phyloP scores from a whole-genome alignment of 75 land plant species.

The Pseudotsuga menziesii region DNA sequence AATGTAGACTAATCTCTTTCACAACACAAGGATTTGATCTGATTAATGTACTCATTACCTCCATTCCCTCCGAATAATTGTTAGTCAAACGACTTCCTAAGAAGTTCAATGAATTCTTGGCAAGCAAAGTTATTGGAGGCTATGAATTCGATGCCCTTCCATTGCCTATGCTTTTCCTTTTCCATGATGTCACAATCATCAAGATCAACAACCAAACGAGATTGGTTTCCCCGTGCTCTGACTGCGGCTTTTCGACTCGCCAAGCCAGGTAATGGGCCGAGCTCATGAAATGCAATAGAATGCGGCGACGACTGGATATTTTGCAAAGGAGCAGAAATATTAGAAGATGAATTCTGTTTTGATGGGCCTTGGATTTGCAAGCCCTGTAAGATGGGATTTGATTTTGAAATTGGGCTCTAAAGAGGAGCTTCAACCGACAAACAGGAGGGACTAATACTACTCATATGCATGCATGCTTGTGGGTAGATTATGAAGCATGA shows the following conservation, averaged over 20 bases:
- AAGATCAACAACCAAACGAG: conserved; percentile 56
- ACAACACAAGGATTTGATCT: conserved; percentile 70
- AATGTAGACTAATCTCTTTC: conserved; percentile 72
- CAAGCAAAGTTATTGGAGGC: conserved; percentile 97
- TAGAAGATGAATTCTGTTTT: neutral
- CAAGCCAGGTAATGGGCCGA: conserved; percentile 7
- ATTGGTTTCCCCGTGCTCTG: conserved; percentile 78
- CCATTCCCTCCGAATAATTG: conserved; percentile 93
- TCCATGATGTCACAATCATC: conserved; percentile 78
- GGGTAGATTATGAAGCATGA: neutral
- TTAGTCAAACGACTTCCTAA: conserved; percentile 93
- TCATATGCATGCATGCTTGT: neutral
- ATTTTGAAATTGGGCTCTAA: conserved; percentile 1
- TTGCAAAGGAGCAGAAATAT: neutral
- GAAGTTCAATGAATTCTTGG: conserved; percentile 83
- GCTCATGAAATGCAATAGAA: conserved; percentile 15
- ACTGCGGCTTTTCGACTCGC: conserved; percentile 47
- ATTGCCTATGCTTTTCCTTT: conserved; percentile 79
- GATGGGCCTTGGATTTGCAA: neutral
- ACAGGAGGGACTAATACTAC: neutral
- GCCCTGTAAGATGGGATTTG: neutral
- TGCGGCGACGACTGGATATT: conserved; percentile 2
- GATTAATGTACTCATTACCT: conserved; percentile 87
- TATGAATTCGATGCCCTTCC: conserved; percentile 76
- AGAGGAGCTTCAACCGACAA: neutral